Conservation (phyloP, 2,329 filamentous ascomycete species). For the Aspergillus pseudotamarii region DNA sequence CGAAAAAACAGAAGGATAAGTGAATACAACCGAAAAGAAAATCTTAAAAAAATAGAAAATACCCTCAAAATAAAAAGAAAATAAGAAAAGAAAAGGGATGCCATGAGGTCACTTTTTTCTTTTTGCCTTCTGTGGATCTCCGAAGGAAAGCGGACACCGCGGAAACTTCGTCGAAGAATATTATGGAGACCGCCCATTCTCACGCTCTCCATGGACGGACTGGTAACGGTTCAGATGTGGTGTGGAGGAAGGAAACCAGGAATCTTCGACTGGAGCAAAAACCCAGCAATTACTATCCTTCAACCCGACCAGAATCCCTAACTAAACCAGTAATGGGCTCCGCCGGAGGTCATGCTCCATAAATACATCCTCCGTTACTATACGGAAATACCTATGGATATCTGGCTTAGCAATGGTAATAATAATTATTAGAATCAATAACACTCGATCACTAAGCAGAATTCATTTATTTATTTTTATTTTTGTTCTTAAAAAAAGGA, state of each 20-base stretch:
- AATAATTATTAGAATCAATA: conserved; percentile 3
- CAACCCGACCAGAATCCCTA: conserved; percentile 10
- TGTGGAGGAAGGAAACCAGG: conserved; percentile 19
- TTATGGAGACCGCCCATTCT: conserved; percentile 7
- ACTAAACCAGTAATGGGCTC: conserved; percentile 1
- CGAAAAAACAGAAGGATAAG: conserved; percentile 13
- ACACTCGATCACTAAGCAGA: background rate
- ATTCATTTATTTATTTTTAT: no score
- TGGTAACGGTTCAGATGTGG: conserved; percentile 22
- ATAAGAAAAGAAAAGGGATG: conserved; percentile 8
- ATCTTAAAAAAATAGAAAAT: background rate
- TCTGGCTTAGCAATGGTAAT: conserved; percentile 4
- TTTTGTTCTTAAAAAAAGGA: background rate
- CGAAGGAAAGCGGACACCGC: conserved; percentile 8
- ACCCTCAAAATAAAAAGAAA: conserved; percentile 4
- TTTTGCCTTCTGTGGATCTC: conserved; percentile 8
- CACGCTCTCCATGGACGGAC: conserved; percentile 16
- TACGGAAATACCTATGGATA: conserved; percentile 3
- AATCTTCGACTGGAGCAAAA: conserved; percentile 6
- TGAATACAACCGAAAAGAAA: background rate
- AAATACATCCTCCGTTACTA: conserved; percentile 5
- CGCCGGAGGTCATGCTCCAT: conserved; percentile 3
- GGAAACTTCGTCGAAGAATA: conserved; percentile 13
- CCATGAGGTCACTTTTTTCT: conserved; percentile 5
- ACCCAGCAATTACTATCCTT: background rate